A percentile compares a stretch with the other conserved stretches of the same genome.
Evolutionary conservation across 202 grass and related monocot genomes (phyloP).

Genomic region (Digitaria exilis): DNA sequence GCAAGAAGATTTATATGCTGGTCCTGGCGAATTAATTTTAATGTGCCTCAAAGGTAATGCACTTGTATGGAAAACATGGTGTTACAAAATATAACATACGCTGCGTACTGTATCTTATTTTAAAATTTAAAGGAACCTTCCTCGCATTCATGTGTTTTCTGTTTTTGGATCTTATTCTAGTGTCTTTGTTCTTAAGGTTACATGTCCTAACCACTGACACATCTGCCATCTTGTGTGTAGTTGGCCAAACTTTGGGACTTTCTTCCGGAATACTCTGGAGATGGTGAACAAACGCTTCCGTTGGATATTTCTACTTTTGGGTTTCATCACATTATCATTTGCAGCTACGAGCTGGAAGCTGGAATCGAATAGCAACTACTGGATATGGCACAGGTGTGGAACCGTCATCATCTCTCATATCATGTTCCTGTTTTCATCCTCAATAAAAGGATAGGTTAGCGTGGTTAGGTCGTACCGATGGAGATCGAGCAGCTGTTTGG

Average conservation of each 20-base stretch:
- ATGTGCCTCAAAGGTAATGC: slow-evolving; percentile 58
- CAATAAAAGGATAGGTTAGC: background rate
- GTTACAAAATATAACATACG: slow-evolving; percentile 1
- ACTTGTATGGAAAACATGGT: slow-evolving; percentile 10
- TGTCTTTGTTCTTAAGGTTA: slow-evolving; percentile 10
- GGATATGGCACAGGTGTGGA: slow-evolving; percentile 98
- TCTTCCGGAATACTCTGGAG: slow-evolving; percentile 67
- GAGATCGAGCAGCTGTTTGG: background rate
- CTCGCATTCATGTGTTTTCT: background rate
- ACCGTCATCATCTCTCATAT: slow-evolving; percentile 11
- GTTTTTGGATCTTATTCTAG: slow-evolving; percentile 16
- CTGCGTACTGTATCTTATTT: background rate
- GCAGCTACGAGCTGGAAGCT: slow-evolving; percentile 89
- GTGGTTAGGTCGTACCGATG: background rate
- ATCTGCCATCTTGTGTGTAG: slow-evolving; percentile 51
- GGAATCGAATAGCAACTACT: slow-evolving; percentile 84
- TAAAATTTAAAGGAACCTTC: slow-evolving; percentile 30
- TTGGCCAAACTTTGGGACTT: slow-evolving; percentile 62
- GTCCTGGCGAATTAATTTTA: slow-evolving; percentile 62
- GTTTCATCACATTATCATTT: slow-evolving; percentile 76
- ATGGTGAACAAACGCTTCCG: slow-evolving; percentile 78
- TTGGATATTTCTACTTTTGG: slow-evolving; percentile 77
- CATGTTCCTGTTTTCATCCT: background rate
- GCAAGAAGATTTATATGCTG: slow-evolving; percentile 62
- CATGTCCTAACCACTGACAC: background rate